Evolutionary conservation across 805 yeast genomes (phyloP), one percentile per base, ranked within the genome.

Genomic region (Yarrowia sp.): DNA sequence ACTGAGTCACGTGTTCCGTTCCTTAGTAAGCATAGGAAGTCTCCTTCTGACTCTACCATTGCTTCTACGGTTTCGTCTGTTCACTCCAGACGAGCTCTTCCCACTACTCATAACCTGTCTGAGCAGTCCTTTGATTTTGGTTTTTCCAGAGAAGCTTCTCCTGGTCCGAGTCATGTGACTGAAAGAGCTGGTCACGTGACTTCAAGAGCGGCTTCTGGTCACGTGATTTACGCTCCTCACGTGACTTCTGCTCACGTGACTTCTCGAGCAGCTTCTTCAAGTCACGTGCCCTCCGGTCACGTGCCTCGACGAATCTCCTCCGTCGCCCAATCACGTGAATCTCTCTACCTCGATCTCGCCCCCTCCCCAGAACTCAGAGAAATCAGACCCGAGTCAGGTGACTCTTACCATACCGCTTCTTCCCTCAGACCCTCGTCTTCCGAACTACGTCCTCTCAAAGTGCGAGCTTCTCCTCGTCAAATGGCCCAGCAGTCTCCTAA

Each of bases 241-340:
- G n/a, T n/a, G n/a, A n/a, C n/a, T n/a, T n/a, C n/a, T n/a, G n/a
- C n/a, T n/a, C n/a, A n/a, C n/a, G n/a, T n/a, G n/a, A n/a, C n/a
- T n/a, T n/a, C n/a, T n/a, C n/a, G n/a, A n/a, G n/a, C n/a, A n/a
- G n/a, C n/a, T n/a, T n/a, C n/a, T n/a, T n/a, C n/a, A n/a, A n/a
- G 28, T 22, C 28, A 22, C 28, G 28, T 22, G 28, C 28, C 28
- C 28, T 22, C 28, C 28, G 28, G 28, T 3, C 28, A 22, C 28
- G 28, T 22, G 28, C 28, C 31, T 10, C 45, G 51, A 43, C 50
- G 64, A 35, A 42, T 43, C 35, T 22, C 44, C 8, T 58, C 64
- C n/a, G 64, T 58, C 8, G 50, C 64, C 7, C 64, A 58, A 22
- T 58, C 64, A 13, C 42, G 64, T 17, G 64, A 58, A 35, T 58